These are phyloP conservation scores for Teratosphaeria nubilosa DNA, from an alignment of 2,329 filamentous ascomycete species.

Conservation along the genomic window DNA sequence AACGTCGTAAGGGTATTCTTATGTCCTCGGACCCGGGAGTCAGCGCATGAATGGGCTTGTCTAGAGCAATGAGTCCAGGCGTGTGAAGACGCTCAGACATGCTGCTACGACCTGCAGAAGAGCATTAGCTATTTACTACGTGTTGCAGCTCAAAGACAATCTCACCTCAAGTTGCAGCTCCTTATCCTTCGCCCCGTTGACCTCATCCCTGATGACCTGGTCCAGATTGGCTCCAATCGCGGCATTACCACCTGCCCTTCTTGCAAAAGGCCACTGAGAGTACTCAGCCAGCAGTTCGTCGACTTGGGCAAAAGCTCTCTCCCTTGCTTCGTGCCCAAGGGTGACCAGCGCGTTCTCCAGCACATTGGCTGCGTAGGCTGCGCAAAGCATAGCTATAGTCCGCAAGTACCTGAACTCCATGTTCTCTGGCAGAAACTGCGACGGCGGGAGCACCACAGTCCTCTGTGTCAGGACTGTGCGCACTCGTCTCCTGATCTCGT, in stretches of 20 bases:
- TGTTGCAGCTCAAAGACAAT: not conserved
- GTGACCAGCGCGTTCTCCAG: conserved; percentile 94
- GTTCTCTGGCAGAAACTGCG: conserved; percentile 84
- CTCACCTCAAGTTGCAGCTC: conserved; percentile 90
- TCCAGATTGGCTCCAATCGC: conserved; percentile 89
- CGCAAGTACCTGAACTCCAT: conserved; percentile 89
- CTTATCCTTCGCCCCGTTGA: conserved; percentile 78
- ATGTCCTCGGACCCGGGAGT: not conserved
- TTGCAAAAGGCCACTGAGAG: conserved; percentile 93
- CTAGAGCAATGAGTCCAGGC: conserved; percentile 88
- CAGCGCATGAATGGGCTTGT: conserved; percentile 8
- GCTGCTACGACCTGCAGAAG: conserved; percentile 64
- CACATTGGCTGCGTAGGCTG: conserved; percentile 94
- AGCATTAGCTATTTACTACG: not conserved
- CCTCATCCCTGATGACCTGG: conserved; percentile 76
- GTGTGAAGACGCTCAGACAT: conserved; percentile 93
- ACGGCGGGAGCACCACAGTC: conserved; percentile 78
- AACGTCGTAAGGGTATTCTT: not conserved
- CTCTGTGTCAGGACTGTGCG: conserved; percentile 86
- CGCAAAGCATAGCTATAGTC: conserved; percentile 93
- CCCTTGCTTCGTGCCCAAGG: conserved; percentile 84
- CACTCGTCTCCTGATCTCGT: conserved; percentile 88
- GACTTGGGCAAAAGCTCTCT: conserved; percentile 91
- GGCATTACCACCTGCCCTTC: conserved; percentile 62
- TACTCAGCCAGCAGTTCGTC: conserved; percentile 94